phyloP scores from a whole-genome alignment of 2,329 filamentous ascomycete genomes.

The Scedosporium apiospermum region DNA sequence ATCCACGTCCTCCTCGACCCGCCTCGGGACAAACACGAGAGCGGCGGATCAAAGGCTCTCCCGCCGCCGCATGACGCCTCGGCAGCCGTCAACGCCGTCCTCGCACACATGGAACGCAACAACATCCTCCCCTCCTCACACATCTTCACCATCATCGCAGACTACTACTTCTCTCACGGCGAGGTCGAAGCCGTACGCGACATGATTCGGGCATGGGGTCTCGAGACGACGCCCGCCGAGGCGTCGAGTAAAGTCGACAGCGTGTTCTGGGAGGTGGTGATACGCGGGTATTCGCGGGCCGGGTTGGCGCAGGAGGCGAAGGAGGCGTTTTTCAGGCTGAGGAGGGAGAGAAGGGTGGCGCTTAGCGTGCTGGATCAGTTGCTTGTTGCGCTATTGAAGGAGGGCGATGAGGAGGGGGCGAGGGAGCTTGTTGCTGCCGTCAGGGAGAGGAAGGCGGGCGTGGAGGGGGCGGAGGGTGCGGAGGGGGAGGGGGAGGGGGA shows the following conservation, averaged over 20 bases:
- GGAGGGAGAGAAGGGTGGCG: conserved; percentile 26
- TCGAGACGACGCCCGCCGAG: conserved; percentile 21
- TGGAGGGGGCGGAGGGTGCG: not conserved
- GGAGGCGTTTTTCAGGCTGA: conserved; percentile 36
- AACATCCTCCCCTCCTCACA: conserved; percentile 48
- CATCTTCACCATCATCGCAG: conserved; percentile 66
- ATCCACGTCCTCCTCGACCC: conserved; percentile 49
- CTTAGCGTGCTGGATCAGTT: conserved; percentile 15
- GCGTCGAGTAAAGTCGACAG: conserved; percentile 36
- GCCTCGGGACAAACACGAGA: conserved; percentile 11
- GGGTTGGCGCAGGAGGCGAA: conserved; percentile 42
- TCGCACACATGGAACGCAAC: conserved; percentile 49
- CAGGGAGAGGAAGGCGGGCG: not conserved
- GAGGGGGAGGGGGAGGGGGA: not conserved
- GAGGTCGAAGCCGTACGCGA: conserved; percentile 49
- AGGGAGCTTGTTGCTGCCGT: conserved; percentile 1
- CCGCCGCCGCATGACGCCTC: conserved; percentile 32
- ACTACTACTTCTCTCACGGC: conserved; percentile 55
- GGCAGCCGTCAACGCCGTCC: conserved; percentile 34
- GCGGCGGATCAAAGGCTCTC: conserved; percentile 15
- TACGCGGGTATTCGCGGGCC: conserved; percentile 53
- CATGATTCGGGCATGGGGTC: conserved; percentile 48
- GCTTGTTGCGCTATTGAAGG: conserved; percentile 1
- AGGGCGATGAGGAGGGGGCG: conserved; percentile 2
- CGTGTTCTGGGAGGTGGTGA: conserved; percentile 60